These are phyloP conservation scores for Verticillium longisporum DNA, from an alignment of 2,329 filamentous ascomycete genomes.

Conservation along the genomic window DNA sequence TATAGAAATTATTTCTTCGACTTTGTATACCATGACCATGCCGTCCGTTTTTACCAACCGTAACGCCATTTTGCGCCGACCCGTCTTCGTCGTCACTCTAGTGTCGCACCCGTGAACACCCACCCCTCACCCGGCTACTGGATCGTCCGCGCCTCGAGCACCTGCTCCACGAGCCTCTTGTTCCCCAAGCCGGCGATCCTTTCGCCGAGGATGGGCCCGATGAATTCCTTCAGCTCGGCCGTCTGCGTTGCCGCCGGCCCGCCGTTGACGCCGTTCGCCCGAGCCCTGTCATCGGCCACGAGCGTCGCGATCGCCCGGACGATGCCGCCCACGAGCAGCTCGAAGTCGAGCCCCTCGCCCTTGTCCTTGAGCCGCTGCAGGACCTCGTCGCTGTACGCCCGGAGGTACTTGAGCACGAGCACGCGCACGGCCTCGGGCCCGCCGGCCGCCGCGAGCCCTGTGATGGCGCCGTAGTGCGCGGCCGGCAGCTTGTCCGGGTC, in stretches of 20 bases:
- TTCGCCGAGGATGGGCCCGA: conserved; percentile 47
- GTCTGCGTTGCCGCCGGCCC: conserved; percentile 27
- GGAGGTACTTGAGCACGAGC: conserved; percentile 48
- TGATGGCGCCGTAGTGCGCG: conserved; percentile 83
- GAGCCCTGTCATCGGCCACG: conserved; percentile 16
- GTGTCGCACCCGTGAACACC: background rate
- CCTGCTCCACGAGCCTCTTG: conserved; percentile 38
- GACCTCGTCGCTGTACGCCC: conserved; percentile 45
- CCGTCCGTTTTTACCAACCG: conserved; percentile 7
- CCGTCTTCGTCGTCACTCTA: conserved; percentile 4
- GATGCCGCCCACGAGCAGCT: conserved; percentile 50
- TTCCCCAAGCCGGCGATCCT: conserved; percentile 39
- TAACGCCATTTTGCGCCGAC: conserved; percentile 14
- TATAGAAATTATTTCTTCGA: conserved; percentile 6
- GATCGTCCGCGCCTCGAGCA: conserved; percentile 49
- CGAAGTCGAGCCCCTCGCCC: conserved; percentile 44
- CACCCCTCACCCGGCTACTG: conserved; percentile 22
- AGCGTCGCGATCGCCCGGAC: conserved; percentile 45
- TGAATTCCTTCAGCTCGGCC: conserved; percentile 43
- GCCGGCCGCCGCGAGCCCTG: conserved; percentile 71
- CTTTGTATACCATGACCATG: conserved; percentile 6
- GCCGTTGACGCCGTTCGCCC: conserved; percentile 10
- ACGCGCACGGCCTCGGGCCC: conserved; percentile 54
- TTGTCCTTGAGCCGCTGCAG: conserved; percentile 47
- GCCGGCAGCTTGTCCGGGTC: conserved; percentile 77